Base-by-base conservation (phyloP, 108 stramenopile genomes). In the Aurantiochytrium sp. region DNA sequence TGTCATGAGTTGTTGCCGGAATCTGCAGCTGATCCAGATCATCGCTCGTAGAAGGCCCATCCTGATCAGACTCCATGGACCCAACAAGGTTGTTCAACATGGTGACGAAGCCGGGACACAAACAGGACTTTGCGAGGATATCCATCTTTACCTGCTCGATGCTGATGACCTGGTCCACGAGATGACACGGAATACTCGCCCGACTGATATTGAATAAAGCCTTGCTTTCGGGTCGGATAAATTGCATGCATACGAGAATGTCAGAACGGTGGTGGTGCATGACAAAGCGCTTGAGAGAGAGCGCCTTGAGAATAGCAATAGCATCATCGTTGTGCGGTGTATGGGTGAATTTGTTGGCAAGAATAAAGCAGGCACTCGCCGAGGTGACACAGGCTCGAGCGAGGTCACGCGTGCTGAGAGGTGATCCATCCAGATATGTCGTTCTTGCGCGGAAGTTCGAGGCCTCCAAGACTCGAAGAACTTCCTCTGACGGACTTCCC, bases 221-320 rank as follows among this genome's bases (percentile, higher is more conserved):
- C 28, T 19, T 59, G 58, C 72, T 90, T 49, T 90, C 89, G 23
- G 89, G 57, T 12, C 89, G 89, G 12, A 90, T 18, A 28, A 90
- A 47, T 58, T 90, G 89, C 49, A 55, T 57, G 51, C 89, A 89
- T 6, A 87, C 58, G 59, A 90, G 21, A 51, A 87, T 29, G 45
- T 90, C 76, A 4, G 44, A 8, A 5, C 59, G 5, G 16, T 21
- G 8, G 14, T 44, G 44, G 10, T 60, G 59, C 28, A 59, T 42
- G 12, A 29, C 87, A 44, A 87, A 90, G 12, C 89, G 73, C 83
- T 87, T 59, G 35, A 90, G 5, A 5, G 59, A 18, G 57, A 90
- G 87, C 44, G 83, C 87, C 12, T 71, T 72, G 2, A 90, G 29
- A 6, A 90, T 90, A 25, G 44, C 44, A 5, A 25, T 44, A 5